Evolutionary conservation across 2,329 filamentous ascomycete species (phyloP), one percentile per base, ranked within the genome.

Genomic region (Septoria linicola): DNA sequence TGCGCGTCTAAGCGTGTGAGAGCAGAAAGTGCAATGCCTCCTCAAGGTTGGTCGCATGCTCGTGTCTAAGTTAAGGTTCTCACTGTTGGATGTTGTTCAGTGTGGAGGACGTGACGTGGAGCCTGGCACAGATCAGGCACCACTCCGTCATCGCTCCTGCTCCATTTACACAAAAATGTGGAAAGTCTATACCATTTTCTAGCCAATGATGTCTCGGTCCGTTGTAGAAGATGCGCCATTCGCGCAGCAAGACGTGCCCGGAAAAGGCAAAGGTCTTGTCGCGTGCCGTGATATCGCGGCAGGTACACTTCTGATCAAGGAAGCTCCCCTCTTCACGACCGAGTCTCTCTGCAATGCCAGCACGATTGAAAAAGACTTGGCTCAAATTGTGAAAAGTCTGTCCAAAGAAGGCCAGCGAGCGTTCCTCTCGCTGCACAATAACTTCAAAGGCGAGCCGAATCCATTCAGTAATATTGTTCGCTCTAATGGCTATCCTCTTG

Each of bases 211-310:
- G 46, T 30, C 46, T 36, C n/a, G 37, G 17, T 32, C 39, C 10
- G 30, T 27, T 30, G 36, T 17, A 13, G 16, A 34, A 32, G 39
- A 42, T 27, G 7, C 27, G n/a, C 51, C 40, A 1, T 61, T 55
- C 51, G 51, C 47, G 8, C 25, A 54, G 5, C 49, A 56, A 41
- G 41, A 53, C 17, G 49, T 61, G 8, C 56, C 55, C 13, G 69
- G 65, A 14, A 72, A 70, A 61, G 72, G 73, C 2, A 68, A 68
- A 65, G 71, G 72, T 6, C 63, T 76, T 5, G 53, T 75, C 41
- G 72, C 73, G 8, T 64, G 34, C 5, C 41, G 53, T 17, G 55
- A 67, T 40, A 73, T 76, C 49, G 48, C 62, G 2, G 69, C 60
- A 50, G 72, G 72, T 36, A 73, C 68, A 7, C 62, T 68, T 20